Base-by-base conservation (phyloP, 1,284 basidiomycete genomes). In the Boletus sp. region DNA sequence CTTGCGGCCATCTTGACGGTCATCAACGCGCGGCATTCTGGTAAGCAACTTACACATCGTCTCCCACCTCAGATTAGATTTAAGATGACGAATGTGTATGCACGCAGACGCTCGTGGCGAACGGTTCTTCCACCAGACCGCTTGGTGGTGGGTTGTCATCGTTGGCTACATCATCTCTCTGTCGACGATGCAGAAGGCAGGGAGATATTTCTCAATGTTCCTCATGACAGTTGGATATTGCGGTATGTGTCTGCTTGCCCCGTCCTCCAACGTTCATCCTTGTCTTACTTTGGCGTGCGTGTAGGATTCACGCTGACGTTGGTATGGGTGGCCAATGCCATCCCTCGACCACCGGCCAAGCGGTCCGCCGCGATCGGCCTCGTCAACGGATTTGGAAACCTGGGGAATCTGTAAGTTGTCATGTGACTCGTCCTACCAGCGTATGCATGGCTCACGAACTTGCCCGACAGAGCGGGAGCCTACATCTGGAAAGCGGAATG, bases 321-420 rank as follows among this genome's bases (percentile, higher is more conserved):
- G 9, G 77, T 80, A 0, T 87, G 84, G 81, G 78, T 81, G 7
- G 74, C 80, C 0, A 82, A 81, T 51, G 70, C 76, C 0, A 68
- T 86, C 44, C 77, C 82, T 3, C 72, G 82, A 6, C 84, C 82
- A 27, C 83, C 84, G 19, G 77, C 80, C 56, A 80, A 77, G 52
- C 68, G 77, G 16, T 70, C 75, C 10, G 73, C 69, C 1, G 73
- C 74, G 0, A 76, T 79, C 8, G 59, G 59, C 26, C 39, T 68
- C 3, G 62, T 69, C 6, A 68, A 65, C 48, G 66, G 65, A 7
- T 42, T 62, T 2, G 62, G 61, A 25, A 67, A 66, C 37, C 50
- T 69, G 2, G 65, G 63, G 13, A 62, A 58, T 36, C 14, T 65
- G 58, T 60, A 61, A 62, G 72, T 38, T 5, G 6, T n/a, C 22